Evolutionary conservation across 768 basidiomycete species (phyloP), one percentile per base, ranked within the genome.

Genomic region (Russula earlei): DNA sequence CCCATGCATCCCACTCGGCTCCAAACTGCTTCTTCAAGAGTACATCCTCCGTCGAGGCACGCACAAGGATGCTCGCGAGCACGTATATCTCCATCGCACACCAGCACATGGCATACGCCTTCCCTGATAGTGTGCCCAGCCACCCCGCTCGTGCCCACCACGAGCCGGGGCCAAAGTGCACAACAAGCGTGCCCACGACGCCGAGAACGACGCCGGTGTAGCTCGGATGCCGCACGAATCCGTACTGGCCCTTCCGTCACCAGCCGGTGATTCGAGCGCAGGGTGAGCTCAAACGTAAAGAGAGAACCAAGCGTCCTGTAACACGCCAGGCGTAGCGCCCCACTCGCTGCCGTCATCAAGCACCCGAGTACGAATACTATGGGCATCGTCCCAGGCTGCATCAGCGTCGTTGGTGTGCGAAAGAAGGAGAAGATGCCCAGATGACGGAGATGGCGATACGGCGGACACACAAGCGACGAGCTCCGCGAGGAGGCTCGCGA

Each of bases 171-270:
- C 62, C 62, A 33, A 56, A 61, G 19, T 56, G 49, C 12, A 56
- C 49, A 33, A 62, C 51, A 12, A 62, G 22, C 24, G 50, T 59
- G 41, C 62, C 62, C 20, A 48, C 19, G 17, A 63, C 40, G 36
- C 49, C 61, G 25, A 63, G 62, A 31, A 63, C 47, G 9, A 54
- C 36, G 9, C 61, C 61, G 46, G 52, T 54, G 55, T 65, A 65
- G 46, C 56, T 56, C 19, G 65, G 65, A 29, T 66, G 65, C 29
- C 65, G 64, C 25, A 66, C 65, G 31, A 52, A 58, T 15, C 43
- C 22, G 29, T 66, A 66, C 12, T n/a, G 65, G 65, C 15, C 62
- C 64, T 15, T 37, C 17, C 25, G 64, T 65, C 31, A 66, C 57
- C n/a, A 66, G 62, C 37, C 54, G 52, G 34, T 66, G 65, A 17